Base-by-base conservation (phyloP, 306 rosid species). In the Potentilla sterilis region DNA sequence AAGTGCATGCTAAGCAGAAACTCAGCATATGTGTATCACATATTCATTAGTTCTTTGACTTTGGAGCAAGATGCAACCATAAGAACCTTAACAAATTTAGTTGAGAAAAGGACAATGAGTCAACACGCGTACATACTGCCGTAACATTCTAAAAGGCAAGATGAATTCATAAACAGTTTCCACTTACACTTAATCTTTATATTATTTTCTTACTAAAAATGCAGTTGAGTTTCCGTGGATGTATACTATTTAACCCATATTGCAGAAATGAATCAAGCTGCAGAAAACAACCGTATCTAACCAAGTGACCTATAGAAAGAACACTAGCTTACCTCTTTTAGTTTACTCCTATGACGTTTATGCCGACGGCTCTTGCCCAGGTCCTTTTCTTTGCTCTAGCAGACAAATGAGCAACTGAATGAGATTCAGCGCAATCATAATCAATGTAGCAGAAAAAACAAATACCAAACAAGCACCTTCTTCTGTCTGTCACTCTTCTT, bases 271-370 rank as follows among this genome's bases (percentile, higher is more conserved):
- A 34, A 42, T 51, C 21, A 9, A 59, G 14, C 32, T 6, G 10
- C 47, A 65, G 16, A 46, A 69, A 72, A 42, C 43, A 72, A 35
- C 28, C 57, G 38, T 54, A 40, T 22, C 8, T 59, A 79, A 57
- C 35, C 70, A 77, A 57, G 51, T 59, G 74, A 74, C 52, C 48
- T 57, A 54, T 22, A 24, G 9, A 73, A 38, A 71, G 58, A 67
- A 41, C 11, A 73, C 80, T 79, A 74, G 80, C 91, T 76, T 88
- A 96, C 96, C 97, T 90, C 97, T 88, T 90, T 92, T 75, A 76
- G 84, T 83, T 78, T 92, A 80, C 84, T 91, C 74, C 82, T 92
- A 47, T 80, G 87, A 69, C 81, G 80, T 86, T 92, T 90, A 77
- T 84, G 90, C 80, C 69, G 89, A 74, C 79, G 90, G 82, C 81